Evolutionary conservation across 306 rosid genomes (phyloP).

Genomic region (Cajanus cajan): DNA sequence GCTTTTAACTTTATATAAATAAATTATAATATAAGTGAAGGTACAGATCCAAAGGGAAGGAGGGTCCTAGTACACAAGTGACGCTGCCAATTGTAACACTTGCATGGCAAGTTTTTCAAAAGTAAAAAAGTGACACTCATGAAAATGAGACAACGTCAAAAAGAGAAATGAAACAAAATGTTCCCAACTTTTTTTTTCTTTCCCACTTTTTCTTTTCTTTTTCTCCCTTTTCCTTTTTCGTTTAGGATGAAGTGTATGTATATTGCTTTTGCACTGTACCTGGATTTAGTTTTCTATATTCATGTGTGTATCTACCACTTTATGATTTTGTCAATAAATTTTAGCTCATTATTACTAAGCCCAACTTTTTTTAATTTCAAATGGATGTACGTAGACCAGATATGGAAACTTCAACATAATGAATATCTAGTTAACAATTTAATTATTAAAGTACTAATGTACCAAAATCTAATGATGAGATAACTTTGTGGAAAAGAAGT

Average conservation of each 20-base stretch:
- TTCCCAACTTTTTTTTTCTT: slow-evolving; percentile 33
- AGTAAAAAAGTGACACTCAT: slow-evolving; percentile 36
- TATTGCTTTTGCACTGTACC: slow-evolving; percentile 21
- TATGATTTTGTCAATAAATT: background rate
- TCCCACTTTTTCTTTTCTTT: background rate
- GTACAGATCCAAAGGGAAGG: slow-evolving; percentile 22
- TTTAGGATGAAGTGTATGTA: slow-evolving; percentile 16
- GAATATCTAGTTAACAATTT: background rate
- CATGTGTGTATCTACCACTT: background rate
- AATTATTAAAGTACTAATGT: slow-evolving; percentile 18
- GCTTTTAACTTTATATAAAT: background rate
- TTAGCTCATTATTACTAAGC: background rate
- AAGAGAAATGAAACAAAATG: slow-evolving; percentile 46
- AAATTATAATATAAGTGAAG: slow-evolving; percentile 19
- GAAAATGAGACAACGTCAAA: slow-evolving; percentile 43
- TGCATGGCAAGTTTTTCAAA: slow-evolving; percentile 56
- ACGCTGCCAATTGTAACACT: slow-evolving; percentile 42
- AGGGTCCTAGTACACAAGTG: slow-evolving; percentile 36
- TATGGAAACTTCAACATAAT: slow-evolving; percentile 3
- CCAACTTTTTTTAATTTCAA: slow-evolving; percentile 4
- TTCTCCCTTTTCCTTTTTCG: slow-evolving; percentile 4
- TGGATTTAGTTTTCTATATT: background rate
- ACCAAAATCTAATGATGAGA: slow-evolving; percentile 27
- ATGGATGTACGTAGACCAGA: background rate
- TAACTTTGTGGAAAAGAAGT: slow-evolving; percentile 28